phyloP scores from a whole-genome alignment of 140 eudicot genomes.

The Erigeron philadelphicus region DNA sequence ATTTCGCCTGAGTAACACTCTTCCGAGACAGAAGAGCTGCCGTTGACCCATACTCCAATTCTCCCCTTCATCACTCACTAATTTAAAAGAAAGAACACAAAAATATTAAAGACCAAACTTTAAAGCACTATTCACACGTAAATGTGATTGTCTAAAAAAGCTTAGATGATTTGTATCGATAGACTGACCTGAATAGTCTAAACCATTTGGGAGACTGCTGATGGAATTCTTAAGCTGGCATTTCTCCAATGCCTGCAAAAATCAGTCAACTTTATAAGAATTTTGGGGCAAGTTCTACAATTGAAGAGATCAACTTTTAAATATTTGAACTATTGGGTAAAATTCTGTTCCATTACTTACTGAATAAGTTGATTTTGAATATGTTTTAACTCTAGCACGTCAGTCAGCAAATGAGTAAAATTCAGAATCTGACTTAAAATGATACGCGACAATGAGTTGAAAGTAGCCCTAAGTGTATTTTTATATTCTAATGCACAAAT shows the following conservation, averaged over 20 bases:
- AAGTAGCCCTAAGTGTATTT: no score
- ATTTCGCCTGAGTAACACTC: slow-evolving; percentile 51
- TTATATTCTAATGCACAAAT: no score
- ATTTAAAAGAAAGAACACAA: neutral
- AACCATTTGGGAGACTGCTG: slow-evolving; percentile 48
- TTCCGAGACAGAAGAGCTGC: slow-evolving; percentile 67
- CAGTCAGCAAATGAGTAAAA: neutral
- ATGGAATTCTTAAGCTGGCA: slow-evolving; percentile 64
- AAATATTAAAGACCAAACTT: neutral
- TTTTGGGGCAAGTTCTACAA: neutral
- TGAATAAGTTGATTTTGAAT: slow-evolving; percentile 3
- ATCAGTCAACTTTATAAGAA: slow-evolving; percentile 14
- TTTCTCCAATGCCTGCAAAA: slow-evolving; percentile 56
- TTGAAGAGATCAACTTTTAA: neutral
- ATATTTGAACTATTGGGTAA: neutral
- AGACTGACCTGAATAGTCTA: slow-evolving; percentile 55
- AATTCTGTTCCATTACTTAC: neutral
- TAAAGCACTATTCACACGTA: neutral
- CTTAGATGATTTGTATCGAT: slow-evolving; percentile 5
- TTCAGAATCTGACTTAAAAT: neutral
- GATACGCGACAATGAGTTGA: neutral
- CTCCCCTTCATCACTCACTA: slow-evolving; percentile 65
- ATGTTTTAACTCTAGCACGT: neutral
- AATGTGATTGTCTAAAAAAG: neutral
- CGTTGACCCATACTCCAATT: slow-evolving; percentile 80